Evolutionary conservation across 306 rosid species (phyloP).

Genomic region (Glycyrrhiza uralensis): DNA sequence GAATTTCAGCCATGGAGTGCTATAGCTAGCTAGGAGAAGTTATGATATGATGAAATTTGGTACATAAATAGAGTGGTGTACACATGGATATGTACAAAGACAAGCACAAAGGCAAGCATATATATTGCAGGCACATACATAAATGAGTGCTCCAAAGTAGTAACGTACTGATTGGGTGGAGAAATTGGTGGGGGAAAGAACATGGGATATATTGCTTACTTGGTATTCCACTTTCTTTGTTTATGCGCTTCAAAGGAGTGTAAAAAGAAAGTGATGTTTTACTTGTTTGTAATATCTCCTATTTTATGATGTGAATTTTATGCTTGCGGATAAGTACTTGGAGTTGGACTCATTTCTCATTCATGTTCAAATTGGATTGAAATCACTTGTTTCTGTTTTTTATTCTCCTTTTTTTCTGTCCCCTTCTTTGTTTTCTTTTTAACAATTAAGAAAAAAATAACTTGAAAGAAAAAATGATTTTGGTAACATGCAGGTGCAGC

Average conservation of each 20-base stretch:
- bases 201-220: conserved; percentile 43
- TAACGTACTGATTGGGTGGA: neutral
- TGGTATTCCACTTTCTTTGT: conserved; percentile 46
- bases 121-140: too few species aligned
- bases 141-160: neutral
- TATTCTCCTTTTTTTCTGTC: neutral
- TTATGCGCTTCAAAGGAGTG: conserved; percentile 46
- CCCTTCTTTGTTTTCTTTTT: neutral
- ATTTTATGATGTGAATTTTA: neutral
- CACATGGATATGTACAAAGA: neutral
- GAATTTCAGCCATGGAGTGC: conserved; percentile 37
- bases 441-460: too few species aligned
- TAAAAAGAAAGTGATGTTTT: neutral
- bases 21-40: neutral
- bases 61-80: neutral
- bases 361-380: neutral
- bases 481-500: too few species aligned
- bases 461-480: too few species aligned
- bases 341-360: neutral
- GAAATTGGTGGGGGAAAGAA: conserved; percentile 20
- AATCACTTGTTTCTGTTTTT: neutral
- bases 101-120: neutral
- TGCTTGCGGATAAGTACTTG: neutral
- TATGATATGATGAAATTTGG: neutral
- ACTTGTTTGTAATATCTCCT: conserved; percentile 6